Percentiles rank a stretch among this genome's conserved stretches.
phyloP scores from a whole-genome alignment of 1,284 basidiomycete species.

The Amylostereum chailletii region DNA sequence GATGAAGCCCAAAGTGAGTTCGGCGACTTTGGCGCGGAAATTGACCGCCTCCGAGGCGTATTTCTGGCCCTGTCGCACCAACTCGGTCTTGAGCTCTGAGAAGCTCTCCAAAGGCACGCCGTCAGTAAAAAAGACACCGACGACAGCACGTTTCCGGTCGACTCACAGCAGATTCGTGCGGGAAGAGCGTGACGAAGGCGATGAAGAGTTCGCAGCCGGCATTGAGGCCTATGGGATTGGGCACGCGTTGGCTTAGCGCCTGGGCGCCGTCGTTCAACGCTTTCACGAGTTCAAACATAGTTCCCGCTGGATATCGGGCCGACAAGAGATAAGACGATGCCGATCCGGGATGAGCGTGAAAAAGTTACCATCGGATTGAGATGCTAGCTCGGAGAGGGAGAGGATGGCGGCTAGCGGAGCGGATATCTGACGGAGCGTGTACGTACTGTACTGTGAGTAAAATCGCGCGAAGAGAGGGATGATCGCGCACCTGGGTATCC shows the following conservation, averaged over 20 bases:
- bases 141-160: slow-evolving; percentile 2
- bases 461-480: not conserved
- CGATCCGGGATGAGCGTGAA: too few relatives aligned
- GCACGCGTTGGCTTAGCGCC: slow-evolving; percentile 50
- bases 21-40: slow-evolving; percentile 86
- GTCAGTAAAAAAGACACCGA: slow-evolving; percentile 8
- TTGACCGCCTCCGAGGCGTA: slow-evolving; percentile 77
- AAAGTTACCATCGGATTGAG: slow-evolving; percentile 55
- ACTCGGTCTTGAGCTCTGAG: slow-evolving; percentile 71
- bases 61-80: slow-evolving; percentile 69
- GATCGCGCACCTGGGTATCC: slow-evolving; percentile 45
- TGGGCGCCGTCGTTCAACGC: slow-evolving; percentile 73
- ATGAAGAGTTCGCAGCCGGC: slow-evolving; percentile 90
- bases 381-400: slow-evolving; percentile 70
- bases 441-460: not conserved
- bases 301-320: slow-evolving; percentile 45
- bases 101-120: slow-evolving; percentile 50
- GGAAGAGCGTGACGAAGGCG: slow-evolving; percentile 78
- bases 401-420: slow-evolving; percentile 85
- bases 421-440: slow-evolving; percentile 45
- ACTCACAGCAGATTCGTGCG: slow-evolving; percentile 74
- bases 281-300: slow-evolving; percentile 86
- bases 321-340: slow-evolving; percentile 14
- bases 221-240: slow-evolving; percentile 79
- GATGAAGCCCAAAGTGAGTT: slow-evolving; percentile 86